These are phyloP conservation scores for Beta lomatogona DNA, from an alignment of 179 eudicot genomes.

Conservation along the genomic window DNA sequence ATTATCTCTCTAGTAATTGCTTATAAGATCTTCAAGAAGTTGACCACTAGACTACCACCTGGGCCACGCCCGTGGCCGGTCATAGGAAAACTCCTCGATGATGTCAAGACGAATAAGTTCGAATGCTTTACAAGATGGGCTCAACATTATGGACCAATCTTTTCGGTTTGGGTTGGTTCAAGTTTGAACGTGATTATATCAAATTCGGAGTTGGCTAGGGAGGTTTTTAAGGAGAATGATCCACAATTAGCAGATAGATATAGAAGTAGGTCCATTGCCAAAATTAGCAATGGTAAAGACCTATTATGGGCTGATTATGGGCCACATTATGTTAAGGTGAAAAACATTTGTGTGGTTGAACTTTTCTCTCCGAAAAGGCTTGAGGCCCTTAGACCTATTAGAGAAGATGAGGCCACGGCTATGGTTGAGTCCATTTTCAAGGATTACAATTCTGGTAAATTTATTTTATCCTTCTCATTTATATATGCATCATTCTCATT, in stretches of 20 bases:
- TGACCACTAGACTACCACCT: conserved; percentile 37
- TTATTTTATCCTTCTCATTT: not conserved
- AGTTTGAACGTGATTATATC: conserved; percentile 36
- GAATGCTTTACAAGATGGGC: conserved; percentile 34
- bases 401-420: conserved; percentile 67
- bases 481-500: not conserved
- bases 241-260: conserved; percentile 40
- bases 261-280: conserved; percentile 21
- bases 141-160: conserved; percentile 33
- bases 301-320: conserved; percentile 49
- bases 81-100: conserved; percentile 30
- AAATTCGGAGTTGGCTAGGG: conserved; percentile 39
- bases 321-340: conserved; percentile 46
- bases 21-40: conserved; percentile 34
- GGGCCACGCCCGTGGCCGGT: conserved; percentile 46
- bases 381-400: conserved; percentile 62
- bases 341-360: conserved; percentile 42
- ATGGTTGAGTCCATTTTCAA: conserved; percentile 62
- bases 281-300: conserved; percentile 31
- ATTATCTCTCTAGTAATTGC: conserved; percentile 25
- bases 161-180: conserved; percentile 41
- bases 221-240: conserved; percentile 46
- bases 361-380: conserved; percentile 63
- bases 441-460: conserved; percentile 49
- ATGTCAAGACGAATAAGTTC: conserved; percentile 12